These are phyloP conservation scores for Oldenlandia corymbosa DNA, from an alignment of 257 asterid genomes.

Conservation along the genomic window DNA sequence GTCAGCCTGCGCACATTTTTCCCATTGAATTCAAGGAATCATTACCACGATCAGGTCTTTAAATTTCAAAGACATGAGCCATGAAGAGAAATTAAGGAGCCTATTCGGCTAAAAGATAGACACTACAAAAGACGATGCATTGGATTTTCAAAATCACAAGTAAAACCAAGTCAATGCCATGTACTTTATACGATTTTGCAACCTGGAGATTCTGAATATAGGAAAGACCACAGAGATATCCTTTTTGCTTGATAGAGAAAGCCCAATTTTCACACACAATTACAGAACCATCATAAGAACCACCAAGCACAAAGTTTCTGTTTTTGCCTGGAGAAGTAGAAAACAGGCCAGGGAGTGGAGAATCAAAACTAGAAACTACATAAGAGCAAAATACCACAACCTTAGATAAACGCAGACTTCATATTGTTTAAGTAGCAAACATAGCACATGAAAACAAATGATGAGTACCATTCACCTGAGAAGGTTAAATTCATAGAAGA, in stretches of 20 bases:
- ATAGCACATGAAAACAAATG: background rate
- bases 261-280: background rate
- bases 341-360: background rate
- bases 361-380: background rate
- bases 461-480: background rate
- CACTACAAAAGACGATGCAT: too few relatives aligned
- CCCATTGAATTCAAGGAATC: background rate
- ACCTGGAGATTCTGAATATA: too few relatives aligned
- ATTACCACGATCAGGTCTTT: background rate
- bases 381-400: background rate
- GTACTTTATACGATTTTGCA: too few relatives aligned
- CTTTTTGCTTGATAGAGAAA: background rate
- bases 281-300: background rate
- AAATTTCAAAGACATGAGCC: background rate
- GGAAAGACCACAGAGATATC: background rate
- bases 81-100: too few relatives aligned
- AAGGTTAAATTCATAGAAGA: background rate
- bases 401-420: background rate
- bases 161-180: too few relatives aligned
- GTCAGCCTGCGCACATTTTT: constrained; percentile 29
- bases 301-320: background rate
- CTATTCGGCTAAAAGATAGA: too few relatives aligned
- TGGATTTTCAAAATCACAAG: too few relatives aligned
- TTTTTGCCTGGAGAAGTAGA: background rate
- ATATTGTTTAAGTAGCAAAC: background rate